Evolutionary conservation across 306 rosid genomes (phyloP).

Genomic region (Cotoneaster glaucophyllus): DNA sequence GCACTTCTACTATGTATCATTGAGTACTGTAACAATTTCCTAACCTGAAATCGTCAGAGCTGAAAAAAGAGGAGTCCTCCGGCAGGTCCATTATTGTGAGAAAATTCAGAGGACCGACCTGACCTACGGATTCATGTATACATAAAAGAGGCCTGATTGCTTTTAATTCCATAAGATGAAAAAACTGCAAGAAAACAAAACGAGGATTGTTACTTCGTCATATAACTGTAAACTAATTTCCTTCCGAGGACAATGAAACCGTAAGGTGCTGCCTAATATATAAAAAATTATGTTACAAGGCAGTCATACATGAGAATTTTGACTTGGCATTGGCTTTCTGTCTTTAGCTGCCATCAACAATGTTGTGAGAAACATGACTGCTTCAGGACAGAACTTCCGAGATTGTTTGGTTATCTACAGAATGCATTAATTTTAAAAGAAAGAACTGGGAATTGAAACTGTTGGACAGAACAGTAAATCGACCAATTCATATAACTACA

Average conservation of each 20-base stretch:
- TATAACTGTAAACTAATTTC: constrained; percentile 1
- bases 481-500: background rate
- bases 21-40: background rate
- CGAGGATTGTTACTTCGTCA: constrained; percentile 12
- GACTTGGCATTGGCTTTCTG: constrained; percentile 24
- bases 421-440: constrained; percentile 19
- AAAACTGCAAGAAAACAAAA: constrained; percentile 37
- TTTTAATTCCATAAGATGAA: constrained; percentile 57
- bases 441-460: constrained; percentile 14
- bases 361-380: constrained; percentile 57
- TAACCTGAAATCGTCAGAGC: constrained; percentile 66
- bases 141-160: constrained; percentile 43
- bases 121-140: constrained; percentile 33
- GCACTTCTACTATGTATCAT: background rate
- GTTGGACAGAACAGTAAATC: background rate
- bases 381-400: constrained; percentile 78
- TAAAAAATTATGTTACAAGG: constrained; percentile 1
- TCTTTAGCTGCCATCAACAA: constrained; percentile 50
- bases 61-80: constrained; percentile 48
- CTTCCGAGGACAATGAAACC: background rate
- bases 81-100: constrained; percentile 53
- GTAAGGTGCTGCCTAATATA: background rate
- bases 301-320: constrained; percentile 58
- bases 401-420: constrained; percentile 68
- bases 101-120: constrained; percentile 58